These are phyloP conservation scores for Thielaviopsis musarum DNA, from an alignment of 2,329 filamentous ascomycete genomes.

Conservation along the genomic window DNA sequence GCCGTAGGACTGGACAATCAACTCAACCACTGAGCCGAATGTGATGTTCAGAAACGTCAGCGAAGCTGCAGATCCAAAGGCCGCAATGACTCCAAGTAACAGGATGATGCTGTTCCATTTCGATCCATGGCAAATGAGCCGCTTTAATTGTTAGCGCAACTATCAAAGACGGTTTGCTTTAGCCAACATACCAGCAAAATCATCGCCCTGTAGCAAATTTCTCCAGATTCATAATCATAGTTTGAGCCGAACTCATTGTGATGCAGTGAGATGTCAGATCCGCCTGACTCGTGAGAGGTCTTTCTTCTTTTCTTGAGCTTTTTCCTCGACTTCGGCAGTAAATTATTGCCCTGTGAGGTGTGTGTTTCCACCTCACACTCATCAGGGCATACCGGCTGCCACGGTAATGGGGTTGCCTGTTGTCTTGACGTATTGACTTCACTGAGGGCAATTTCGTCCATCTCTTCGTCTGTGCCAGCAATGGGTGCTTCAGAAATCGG, in stretches of 20 bases:
- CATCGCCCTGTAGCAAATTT: background rate
- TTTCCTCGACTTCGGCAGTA: background rate
- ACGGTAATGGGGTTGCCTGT: background rate
- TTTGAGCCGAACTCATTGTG: background rate
- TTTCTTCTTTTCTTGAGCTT: conserved; percentile 3
- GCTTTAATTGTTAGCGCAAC: conserved; percentile 4
- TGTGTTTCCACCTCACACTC: background rate
- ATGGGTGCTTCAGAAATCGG: conserved; percentile 7
- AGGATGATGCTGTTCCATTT: conserved; percentile 5
- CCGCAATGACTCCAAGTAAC: conserved; percentile 6
- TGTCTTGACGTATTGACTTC: background rate
- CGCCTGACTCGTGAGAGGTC: background rate
- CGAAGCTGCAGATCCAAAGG: conserved; percentile 12
- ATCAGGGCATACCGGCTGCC: background rate
- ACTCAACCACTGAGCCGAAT: conserved; percentile 16
- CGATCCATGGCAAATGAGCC: conserved; percentile 9
- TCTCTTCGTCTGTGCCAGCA: background rate
- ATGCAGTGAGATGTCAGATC: background rate
- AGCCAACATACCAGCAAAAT: conserved; percentile 6
- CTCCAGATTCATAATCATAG: background rate
- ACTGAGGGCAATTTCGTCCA: background rate
- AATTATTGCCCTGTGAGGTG: background rate
- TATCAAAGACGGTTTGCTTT: background rate
- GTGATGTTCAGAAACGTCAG: conserved; percentile 21
- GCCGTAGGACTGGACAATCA: background rate